Percentiles rank a stretch among this genome's conserved stretches.
These are phyloP conservation scores for Candida ortonii DNA, from an alignment of 805 yeast species.

Conservation along the genomic window DNA sequence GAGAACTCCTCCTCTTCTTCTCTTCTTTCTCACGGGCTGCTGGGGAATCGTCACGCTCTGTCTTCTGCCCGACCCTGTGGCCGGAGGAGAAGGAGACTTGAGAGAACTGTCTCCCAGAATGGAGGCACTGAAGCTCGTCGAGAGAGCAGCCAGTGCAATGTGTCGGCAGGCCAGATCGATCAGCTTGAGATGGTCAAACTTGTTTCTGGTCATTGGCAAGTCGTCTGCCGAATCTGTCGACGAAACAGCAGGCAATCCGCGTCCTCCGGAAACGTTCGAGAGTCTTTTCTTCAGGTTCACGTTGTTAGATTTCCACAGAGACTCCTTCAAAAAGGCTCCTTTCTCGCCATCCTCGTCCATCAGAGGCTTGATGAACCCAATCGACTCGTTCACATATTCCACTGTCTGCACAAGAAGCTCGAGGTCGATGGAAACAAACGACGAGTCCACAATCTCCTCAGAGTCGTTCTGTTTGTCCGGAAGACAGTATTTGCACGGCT, in stretches of 20 bases:
- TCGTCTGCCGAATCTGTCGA: conserved; percentile 19
- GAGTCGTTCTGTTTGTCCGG: conserved; percentile 37
- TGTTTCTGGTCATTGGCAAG: conserved; percentile 48
- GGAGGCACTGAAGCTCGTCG: conserved; percentile 22
- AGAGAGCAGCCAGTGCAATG: conserved; percentile 69
- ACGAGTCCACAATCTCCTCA: conserved; percentile 14
- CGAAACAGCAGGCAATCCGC: conserved; percentile 11
- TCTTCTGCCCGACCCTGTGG: conserved; percentile 3
- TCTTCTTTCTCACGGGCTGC: conserved; percentile 38
- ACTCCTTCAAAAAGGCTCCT: conserved; percentile 28
- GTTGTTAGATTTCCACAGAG: conserved; percentile 13
- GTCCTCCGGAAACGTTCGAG: conserved; percentile 24
- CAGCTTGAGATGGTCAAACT: conserved; percentile 63
- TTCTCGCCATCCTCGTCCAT: conserved; percentile 43
- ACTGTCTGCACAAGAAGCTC: conserved; percentile 48
- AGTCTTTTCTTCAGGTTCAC: conserved; percentile 18
- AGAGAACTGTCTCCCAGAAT: conserved; percentile 6
- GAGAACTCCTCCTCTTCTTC: conserved; percentile 72
- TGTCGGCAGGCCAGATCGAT: conserved; percentile 81
- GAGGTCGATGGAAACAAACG: conserved; percentile 44
- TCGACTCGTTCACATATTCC: conserved; percentile 49
- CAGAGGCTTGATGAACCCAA: conserved; percentile 56
- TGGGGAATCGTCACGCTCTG: conserved; percentile 12
- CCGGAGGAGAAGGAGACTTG: conserved; percentile 9
- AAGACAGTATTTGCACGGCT: conserved; percentile 54